Base-by-base conservation (phyloP, 257 asterid species). In the Scutellaria baicalensis region DNA sequence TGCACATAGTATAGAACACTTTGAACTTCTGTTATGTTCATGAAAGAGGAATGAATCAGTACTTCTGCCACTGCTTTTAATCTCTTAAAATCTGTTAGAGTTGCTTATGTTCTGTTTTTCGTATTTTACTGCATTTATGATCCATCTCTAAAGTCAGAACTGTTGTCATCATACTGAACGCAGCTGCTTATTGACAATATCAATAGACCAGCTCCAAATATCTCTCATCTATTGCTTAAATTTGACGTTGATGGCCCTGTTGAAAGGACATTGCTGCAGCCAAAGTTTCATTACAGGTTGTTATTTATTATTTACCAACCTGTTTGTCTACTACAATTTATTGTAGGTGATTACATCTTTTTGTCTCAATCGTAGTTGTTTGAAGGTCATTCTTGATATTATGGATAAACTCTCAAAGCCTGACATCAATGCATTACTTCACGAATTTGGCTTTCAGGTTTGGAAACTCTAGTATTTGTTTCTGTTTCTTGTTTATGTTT, bases 381-480 rank as follows among this genome's bases (percentile, higher is more conserved):
- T 94, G 90, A 91, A 91, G 93, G 93, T 94, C 80, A 84, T 89
- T 83, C 97, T 94, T 70, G 96, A 89, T 58, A 76, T 89, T 69
- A 74, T 94, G 86, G 97, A 91, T 68, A 88, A 82, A 70, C 89
- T 88, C 68, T 74, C 79, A 72, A 94, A 84, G 81, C 96, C 97
- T 59, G 97, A 89, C 21, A 83, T 83, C 78, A 91, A 93, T 75
- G 95, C 93, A 11, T 67, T 83, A 79, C 96, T 94, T 82, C 92
- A 91, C 77, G 99, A 94, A 81, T 94, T 91, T 79, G 95, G 95
- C 57, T 91, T 94, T 76, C 97, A 91, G 96, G 99, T 94, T 70
- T 44, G 76, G 68, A 55, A 18, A 61, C 52, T 31, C 38, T 36
- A 38, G 2, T 43, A 45, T 13, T 14, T 74, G 50, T 65, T 64